These are phyloP conservation scores for Coniochaeta hoffmannii DNA, from an alignment of 2,329 filamentous ascomycete genomes.

Conservation along the genomic window DNA sequence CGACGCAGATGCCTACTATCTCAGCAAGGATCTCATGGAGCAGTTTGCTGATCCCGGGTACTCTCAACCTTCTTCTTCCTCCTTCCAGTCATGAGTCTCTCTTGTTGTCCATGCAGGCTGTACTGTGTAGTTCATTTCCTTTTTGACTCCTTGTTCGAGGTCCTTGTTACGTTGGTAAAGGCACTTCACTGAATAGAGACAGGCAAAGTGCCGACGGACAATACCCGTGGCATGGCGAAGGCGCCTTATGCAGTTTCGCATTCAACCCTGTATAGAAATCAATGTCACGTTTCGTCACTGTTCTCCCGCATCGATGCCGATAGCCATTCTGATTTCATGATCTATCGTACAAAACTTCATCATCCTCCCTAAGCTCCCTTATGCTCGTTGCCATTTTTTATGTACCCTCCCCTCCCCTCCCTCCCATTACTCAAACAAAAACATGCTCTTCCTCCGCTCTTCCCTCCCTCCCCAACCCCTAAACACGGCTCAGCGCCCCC, in stretches of 20 bases:
- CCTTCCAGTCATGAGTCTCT: neutral
- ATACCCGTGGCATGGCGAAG: neutral
- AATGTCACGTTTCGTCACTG: neutral
- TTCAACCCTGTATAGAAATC: neutral
- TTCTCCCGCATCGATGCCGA: neutral
- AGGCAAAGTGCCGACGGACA: neutral
- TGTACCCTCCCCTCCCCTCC: no score
- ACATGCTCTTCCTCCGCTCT: no score
- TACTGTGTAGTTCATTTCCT: neutral
- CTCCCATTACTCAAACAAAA: no score
- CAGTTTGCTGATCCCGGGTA: neutral
- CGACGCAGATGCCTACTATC: neutral
- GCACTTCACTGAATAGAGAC: neutral
- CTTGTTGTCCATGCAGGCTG: neutral
- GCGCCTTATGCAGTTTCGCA: neutral
- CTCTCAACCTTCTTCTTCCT: neutral
- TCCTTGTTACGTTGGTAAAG: neutral
- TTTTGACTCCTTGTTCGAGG: neutral
- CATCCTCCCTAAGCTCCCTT: no score
- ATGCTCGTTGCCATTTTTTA: no score
- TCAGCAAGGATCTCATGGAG: neutral
- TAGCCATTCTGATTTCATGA: neutral
- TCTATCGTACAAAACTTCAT: neutral
- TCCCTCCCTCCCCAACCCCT: no score
- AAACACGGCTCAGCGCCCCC: no score